Base-by-base conservation (phyloP, 805 yeast species). In the Metschnikowia colocasiae region DNA sequence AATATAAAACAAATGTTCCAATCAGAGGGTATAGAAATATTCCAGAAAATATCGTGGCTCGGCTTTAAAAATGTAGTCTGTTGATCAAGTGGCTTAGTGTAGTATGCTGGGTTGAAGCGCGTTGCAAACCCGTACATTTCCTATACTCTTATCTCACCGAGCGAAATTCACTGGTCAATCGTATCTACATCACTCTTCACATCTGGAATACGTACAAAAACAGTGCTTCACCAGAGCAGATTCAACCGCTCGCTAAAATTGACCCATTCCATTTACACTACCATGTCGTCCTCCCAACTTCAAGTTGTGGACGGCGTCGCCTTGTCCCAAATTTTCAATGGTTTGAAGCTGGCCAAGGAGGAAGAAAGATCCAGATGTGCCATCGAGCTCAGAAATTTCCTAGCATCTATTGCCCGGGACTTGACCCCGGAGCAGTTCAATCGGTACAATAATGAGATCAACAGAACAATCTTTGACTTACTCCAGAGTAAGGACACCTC, bases 381-480 rank as follows among this genome's bases (percentile, higher is more conserved):
- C 0, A 69, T 71, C 18, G 94, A 87, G 55, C 73, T 92, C 45
- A 74, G 85, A 40, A 79, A 77, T 29, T 84, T 87, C 53, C 74
- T 92, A 46, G 78, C 82, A 5, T 75, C 87, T 0, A 77, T 87
- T 10, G 85, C 94, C 1, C 78, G 95, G 41, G 97, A 91, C 58
- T 74, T 84, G 18, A 82, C 94, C 0, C 75, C 87, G 1, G 97
- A 90, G 61, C 92, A 86, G 57, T 81, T 88, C 56, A 80, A 87
- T 52, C 69, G 90, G 31, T 87, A 86, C 64, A 87, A 85, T 63
- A 88, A 86, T 61, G 91, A 85, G 49, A 84, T 92, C 52, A 90
- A 92, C 69, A 86, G 87, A 59, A 82, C 85, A 52, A 87, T 94
- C 16, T 90, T 89, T 62, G 96, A 87, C 60, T 74, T 90, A 44